Conservation (phyloP, 306 rosid species). For the Acacia acuminata region DNA sequence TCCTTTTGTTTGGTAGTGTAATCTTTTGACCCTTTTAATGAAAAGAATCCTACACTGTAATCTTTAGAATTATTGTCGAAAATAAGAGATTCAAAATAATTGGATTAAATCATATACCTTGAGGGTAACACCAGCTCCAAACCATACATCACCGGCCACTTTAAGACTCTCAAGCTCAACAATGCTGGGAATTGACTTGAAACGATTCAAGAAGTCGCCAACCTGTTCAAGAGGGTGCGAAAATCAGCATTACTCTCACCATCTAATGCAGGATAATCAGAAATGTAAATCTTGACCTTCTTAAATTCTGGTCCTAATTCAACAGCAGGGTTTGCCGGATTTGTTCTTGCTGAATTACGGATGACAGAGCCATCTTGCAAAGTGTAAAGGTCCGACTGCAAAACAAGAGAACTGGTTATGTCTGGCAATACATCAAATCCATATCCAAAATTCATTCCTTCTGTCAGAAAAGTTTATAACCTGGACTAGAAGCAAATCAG, state of each 20-base stretch:
- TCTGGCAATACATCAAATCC: slow-evolving; percentile 19
- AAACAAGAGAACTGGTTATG: slow-evolving; percentile 22
- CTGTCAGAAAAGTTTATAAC: slow-evolving; percentile 42
- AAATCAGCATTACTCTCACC: slow-evolving; percentile 29
- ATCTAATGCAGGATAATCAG: slow-evolving; percentile 18
- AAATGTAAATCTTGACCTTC: slow-evolving; percentile 56
- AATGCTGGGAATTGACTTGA: slow-evolving; percentile 94
- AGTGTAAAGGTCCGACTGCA: slow-evolving; percentile 93
- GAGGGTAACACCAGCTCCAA: slow-evolving; percentile 76
- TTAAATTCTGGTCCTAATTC: slow-evolving; percentile 96
- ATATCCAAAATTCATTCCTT: slow-evolving; percentile 6
- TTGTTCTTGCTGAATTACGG: slow-evolving; percentile 67
- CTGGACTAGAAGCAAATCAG: slow-evolving; percentile 99
- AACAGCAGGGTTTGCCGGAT: slow-evolving; percentile 86
- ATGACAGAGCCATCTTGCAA: slow-evolving; percentile 69
- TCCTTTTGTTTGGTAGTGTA: not conserved
- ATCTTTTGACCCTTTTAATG: not conserved
- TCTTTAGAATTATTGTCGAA: not conserved
- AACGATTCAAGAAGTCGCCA: slow-evolving; percentile 75
- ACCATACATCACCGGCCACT: slow-evolving; percentile 88
- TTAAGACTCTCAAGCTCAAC: slow-evolving; percentile 85
- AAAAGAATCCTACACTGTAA: not conserved
- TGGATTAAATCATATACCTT: slow-evolving; percentile 55
- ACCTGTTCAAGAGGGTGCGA: slow-evolving; percentile 50
- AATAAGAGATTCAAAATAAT: not conserved